Conservation (phyloP, 2,329 filamentous ascomycete genomes). For the Beauveria sp. region DNA sequence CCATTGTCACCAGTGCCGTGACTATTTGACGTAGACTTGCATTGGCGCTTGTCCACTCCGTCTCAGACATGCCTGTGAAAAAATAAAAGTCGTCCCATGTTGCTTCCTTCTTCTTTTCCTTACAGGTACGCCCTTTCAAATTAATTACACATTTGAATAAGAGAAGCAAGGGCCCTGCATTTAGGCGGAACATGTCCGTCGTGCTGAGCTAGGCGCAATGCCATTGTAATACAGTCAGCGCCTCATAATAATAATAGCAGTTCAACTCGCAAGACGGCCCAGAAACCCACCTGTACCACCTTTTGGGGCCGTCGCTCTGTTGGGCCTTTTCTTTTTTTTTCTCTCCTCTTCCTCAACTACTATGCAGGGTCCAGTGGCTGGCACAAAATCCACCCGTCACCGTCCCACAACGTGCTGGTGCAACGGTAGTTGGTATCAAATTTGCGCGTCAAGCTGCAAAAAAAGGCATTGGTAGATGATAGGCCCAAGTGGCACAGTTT, state of each 20-base stretch:
- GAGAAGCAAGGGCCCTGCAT: background rate
- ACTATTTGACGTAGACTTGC: background rate
- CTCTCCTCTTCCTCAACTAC: background rate
- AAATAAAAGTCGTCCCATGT: background rate
- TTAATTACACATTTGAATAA: background rate
- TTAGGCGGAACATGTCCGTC: background rate
- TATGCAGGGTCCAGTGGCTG: slow-evolving; percentile 1
- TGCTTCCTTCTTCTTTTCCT: background rate
- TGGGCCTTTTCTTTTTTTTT: background rate
- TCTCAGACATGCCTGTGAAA: background rate
- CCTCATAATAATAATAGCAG: background rate
- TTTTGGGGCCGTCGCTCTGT: background rate
- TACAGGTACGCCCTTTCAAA: slow-evolving; percentile 5
- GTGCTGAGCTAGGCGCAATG: background rate
- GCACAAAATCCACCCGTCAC: background rate
- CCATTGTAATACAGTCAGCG: background rate
- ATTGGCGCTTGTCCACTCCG: background rate
- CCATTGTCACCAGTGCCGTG: background rate
- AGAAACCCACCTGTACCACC: background rate
- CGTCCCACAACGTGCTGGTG: background rate
- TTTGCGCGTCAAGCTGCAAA: background rate
- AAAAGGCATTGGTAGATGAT: background rate
- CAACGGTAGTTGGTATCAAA: background rate
- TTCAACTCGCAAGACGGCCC: background rate
- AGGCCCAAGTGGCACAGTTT: background rate